Evolutionary conservation across 169 alveolate species (phyloP), one percentile per base, ranked within the genome.

Genomic region (Ichthyophthirius multifiliis): DNA sequence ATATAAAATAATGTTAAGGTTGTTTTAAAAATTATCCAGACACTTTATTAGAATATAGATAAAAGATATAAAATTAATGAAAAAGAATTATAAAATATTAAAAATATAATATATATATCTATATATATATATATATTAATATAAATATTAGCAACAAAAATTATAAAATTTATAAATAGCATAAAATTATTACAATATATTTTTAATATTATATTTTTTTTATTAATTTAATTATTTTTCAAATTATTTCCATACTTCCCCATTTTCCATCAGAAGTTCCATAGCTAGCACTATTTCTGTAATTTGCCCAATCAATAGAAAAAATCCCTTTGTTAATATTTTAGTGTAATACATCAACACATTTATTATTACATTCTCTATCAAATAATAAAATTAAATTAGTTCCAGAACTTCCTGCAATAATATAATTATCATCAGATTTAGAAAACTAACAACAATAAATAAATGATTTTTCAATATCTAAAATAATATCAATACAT

Each of bases 401-500:
- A 18, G 77, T 67, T 18, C 77, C 77, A 39, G 77, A 18, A 5
- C 62, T 18, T 7, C 77, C 77, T 20, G 77, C 77, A 34, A 67
- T 6, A n/a, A 67, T 67, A 37, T 34, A 37, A 18, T 67, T 41
- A 37, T 35, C 20, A 20, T 34, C 18, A 18, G 55, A 7, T 44
- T 67, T 67, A 37, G 77, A 34, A 30, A 67, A 67, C 41, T 67
- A 39, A 9, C 77, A 67, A 35, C 77, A 35, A 18, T 67, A 67
- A 16, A 67, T 39, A 37, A 37, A 55, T 12, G 43, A 27, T 27
- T 55, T 37, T 34, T 37, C 35, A 41, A 37, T 67, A 18, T 67
- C 62, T 94, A 92, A 87, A 30, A 81, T 83, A 16, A 93, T 83
- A 23, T 88, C 87, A 15, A 79, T 85, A 10, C 88, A 74, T 46